phyloP scores from a whole-genome alignment of 352 stramenopile genomes.

The Phytophthora sp. region DNA sequence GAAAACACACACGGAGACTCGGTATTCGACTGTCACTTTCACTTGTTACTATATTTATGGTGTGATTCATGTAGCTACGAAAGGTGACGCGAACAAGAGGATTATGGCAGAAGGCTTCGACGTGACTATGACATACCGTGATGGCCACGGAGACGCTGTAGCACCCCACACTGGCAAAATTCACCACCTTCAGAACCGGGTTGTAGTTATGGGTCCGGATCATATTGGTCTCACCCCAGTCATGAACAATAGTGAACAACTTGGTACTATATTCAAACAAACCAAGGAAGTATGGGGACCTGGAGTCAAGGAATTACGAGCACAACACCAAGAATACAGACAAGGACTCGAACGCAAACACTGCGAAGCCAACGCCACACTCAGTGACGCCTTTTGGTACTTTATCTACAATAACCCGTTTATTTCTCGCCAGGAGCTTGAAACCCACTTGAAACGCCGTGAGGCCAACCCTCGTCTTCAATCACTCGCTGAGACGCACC shows the following conservation, averaged over 20 bases:
- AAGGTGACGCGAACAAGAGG: constrained; percentile 17
- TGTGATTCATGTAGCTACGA: constrained; percentile 20
- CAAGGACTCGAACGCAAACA: constrained; percentile 29
- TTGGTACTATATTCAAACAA: constrained; percentile 35
- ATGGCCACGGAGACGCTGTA: constrained; percentile 44
- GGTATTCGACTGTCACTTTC: constrained; percentile 40
- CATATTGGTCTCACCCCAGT: constrained; percentile 39
- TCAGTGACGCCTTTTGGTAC: constrained; percentile 56
- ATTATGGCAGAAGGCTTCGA: constrained; percentile 58
- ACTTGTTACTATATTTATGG: constrained; percentile 44
- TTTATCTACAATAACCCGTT: constrained; percentile 51
- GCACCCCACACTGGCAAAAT: constrained; percentile 40
- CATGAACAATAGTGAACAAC: constrained; percentile 41
- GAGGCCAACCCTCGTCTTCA: constrained; percentile 37
- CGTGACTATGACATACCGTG: constrained; percentile 47
- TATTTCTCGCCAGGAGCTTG: constrained; percentile 30
- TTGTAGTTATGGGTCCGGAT: constrained; percentile 31
- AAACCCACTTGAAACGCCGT: constrained; percentile 30
- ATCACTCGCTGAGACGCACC: constrained; percentile 24
- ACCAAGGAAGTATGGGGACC: constrained; percentile 24
- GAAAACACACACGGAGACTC: constrained; percentile 7
- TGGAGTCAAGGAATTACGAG: constrained; percentile 18
- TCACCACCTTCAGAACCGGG: constrained; percentile 37
- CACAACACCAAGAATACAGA: constrained; percentile 36
- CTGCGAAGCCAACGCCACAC: constrained; percentile 28